Percentiles rank a stretch among this genome's conserved stretches.
Evolutionary conservation across 208 protist species (phyloP).

Genomic region (Wallacemonas sp.): DNA sequence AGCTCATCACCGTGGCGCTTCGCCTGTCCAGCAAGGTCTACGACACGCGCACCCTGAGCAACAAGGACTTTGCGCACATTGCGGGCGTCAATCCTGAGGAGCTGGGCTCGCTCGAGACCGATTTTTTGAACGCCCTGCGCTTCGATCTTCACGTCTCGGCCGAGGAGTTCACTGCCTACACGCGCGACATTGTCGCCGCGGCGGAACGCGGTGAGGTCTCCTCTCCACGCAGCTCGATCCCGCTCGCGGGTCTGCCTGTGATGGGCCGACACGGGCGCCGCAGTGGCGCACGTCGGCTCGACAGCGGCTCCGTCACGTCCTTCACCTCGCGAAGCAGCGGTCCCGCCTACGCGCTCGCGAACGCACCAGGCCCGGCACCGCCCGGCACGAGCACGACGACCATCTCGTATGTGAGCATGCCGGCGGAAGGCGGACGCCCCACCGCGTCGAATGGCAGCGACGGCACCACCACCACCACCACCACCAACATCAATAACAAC

Average conservation of each 20-base stretch:
- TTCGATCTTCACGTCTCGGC: conserved; percentile 66
- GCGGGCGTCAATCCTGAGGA: conserved; percentile 62
- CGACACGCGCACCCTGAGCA: conserved; percentile 76
- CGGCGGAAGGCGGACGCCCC: not conserved
- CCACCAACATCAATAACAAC: too few relatives aligned
- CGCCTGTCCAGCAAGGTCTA: conserved; percentile 73
- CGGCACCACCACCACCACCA: not conserved
- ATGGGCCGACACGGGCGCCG: not conserved
- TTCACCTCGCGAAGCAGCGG: conserved; percentile 1
- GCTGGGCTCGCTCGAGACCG: conserved; percentile 67
- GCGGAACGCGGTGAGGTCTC: not conserved
- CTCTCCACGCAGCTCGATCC: conserved; percentile 16
- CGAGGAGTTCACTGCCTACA: conserved; percentile 61
- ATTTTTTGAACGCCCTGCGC: conserved; percentile 49
- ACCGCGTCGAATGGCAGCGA: not conserved
- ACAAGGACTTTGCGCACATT: conserved; percentile 73
- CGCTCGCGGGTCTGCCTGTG: not conserved
- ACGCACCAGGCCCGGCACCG: not conserved
- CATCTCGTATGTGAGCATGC: not conserved
- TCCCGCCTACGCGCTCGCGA: not conserved
- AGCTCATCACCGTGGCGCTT: conserved; percentile 54
- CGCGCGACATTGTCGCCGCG: conserved; percentile 9
- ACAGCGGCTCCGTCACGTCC: not conserved
- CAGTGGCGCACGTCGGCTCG: not conserved
- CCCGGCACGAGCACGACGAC: not conserved